Conservation (phyloP, 2,329 filamentous ascomycete genomes). For the Alternaria gaisen region DNA sequence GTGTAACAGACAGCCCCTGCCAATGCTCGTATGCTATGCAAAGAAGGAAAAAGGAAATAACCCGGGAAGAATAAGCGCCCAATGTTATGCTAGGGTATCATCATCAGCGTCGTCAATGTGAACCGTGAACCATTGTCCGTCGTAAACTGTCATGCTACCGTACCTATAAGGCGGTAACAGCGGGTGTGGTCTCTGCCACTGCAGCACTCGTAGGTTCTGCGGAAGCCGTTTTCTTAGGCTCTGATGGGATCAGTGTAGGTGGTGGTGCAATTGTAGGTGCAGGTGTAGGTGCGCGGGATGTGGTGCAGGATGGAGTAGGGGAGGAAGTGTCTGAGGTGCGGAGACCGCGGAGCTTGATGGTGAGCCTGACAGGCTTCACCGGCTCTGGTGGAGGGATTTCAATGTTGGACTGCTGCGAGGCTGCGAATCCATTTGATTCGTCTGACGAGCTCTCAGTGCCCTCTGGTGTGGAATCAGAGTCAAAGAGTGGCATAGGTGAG, state of each 20-base stretch:
- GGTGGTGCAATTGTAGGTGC: background rate
- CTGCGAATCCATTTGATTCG: conserved; percentile 41
- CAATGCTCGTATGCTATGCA: conserved; percentile 47
- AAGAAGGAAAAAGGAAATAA: conserved; percentile 27
- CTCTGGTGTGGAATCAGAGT: conserved; percentile 51
- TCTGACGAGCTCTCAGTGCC: conserved; percentile 48
- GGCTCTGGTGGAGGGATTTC: conserved; percentile 30
- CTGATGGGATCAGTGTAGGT: background rate
- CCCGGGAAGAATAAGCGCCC: conserved; percentile 31
- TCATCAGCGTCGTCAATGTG: conserved; percentile 23
- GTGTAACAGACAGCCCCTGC: conserved; percentile 19
- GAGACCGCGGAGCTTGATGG: conserved; percentile 45
- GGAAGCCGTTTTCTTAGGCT: conserved; percentile 2
- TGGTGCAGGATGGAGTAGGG: conserved; percentile 27
- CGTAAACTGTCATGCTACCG: conserved; percentile 22
- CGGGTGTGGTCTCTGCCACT: conserved; percentile 15
- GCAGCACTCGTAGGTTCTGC: conserved; percentile 2
- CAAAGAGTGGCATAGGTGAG: conserved; percentile 56
- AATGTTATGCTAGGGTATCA: conserved; percentile 39
- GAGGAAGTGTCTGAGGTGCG: conserved; percentile 37
- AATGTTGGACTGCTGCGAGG: conserved; percentile 37
- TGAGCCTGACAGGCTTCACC: conserved; percentile 41
- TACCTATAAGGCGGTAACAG: conserved; percentile 17
- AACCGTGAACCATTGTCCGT: conserved; percentile 13
- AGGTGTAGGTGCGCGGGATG: conserved; percentile 26